Conservation (phyloP, 352 stramenopile genomes). For the Globisporangium recalcitrans region DNA sequence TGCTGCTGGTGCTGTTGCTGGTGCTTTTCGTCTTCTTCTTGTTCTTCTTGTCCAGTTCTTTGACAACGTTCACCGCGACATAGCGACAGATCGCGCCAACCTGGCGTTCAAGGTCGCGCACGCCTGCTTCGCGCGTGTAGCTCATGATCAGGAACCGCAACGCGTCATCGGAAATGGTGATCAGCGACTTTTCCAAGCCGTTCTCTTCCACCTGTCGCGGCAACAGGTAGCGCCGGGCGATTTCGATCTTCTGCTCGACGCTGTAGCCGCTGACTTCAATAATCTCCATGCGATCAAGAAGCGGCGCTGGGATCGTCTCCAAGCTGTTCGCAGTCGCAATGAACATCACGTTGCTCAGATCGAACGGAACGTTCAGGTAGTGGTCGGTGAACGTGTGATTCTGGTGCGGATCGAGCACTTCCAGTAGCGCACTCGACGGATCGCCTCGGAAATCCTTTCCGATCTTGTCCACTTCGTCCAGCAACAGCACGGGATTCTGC, state of each 20-base stretch:
- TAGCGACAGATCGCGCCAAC: conserved; percentile 73
- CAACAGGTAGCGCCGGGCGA: conserved; percentile 69
- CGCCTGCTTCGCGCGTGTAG: conserved; percentile 86
- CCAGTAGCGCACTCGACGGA: conserved; percentile 63
- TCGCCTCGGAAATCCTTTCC: conserved; percentile 69
- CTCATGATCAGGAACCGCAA: conserved; percentile 66
- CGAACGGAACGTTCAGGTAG: conserved; percentile 85
- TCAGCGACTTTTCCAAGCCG: conserved; percentile 41
- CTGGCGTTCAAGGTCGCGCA: conserved; percentile 78
- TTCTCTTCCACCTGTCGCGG: conserved; percentile 77
- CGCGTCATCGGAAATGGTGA: conserved; percentile 52
- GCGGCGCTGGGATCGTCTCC: conserved; percentile 63
- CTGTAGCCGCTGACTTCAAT: conserved; percentile 82
- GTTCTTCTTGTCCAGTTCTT: conserved; percentile 32
- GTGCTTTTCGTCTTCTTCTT: conserved; percentile 9
- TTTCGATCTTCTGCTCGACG: conserved; percentile 80
- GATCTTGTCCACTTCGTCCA: conserved; percentile 88
- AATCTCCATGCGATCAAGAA: conserved; percentile 85
- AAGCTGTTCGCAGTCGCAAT: conserved; percentile 83
- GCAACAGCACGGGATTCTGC: conserved; percentile 70
- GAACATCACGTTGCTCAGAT: conserved; percentile 82
- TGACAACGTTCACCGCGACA: conserved; percentile 63
- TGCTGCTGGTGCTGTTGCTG: conserved; percentile 8
- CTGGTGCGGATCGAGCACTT: conserved; percentile 85
- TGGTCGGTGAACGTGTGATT: conserved; percentile 86